A percentile compares a stretch with the other conserved stretches of the same genome.
Conservation (phyloP, 2,329 filamentous ascomycete species). For the Ophiocordyceps robertsii region DNA sequence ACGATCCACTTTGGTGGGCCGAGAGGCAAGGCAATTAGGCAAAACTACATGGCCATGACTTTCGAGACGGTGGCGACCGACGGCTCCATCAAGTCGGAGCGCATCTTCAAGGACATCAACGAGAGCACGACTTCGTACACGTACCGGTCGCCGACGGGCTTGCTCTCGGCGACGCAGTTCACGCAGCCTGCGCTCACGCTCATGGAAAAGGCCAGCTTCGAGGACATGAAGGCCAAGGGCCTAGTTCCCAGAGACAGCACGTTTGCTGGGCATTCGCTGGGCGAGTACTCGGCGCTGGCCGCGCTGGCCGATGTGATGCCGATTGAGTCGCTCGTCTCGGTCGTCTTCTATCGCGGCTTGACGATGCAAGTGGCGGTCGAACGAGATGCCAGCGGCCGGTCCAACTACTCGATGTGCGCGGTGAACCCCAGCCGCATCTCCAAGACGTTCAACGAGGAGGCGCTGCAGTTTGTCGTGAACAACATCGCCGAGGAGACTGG, state of each 20-base stretch:
- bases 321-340: conserved; percentile 95
- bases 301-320: conserved; percentile 97
- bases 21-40: conserved; percentile 89
- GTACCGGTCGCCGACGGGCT: conserved; percentile 85
- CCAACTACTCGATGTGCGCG: conserved; percentile 98
- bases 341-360: conserved; percentile 96
- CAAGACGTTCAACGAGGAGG: conserved; percentile 97
- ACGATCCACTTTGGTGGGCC: conserved; percentile 97
- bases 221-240: conserved; percentile 97
- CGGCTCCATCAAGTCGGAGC: conserved; percentile 91
- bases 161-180: conserved; percentile 95
- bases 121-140: conserved; percentile 93
- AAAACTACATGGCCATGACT: conserved; percentile 99
- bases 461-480: conserved; percentile 90
- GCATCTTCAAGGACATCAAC: conserved; percentile 96
- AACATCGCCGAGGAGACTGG: conserved; percentile 87
- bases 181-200: conserved; percentile 93
- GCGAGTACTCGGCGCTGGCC: conserved; percentile 94
- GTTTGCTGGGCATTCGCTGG: conserved; percentile 94
- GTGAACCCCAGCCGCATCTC: conserved; percentile 97
- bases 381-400: conserved; percentile 81
- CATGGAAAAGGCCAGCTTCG: conserved; percentile 99
- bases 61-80: conserved; percentile 95
- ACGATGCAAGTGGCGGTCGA: conserved; percentile 99
- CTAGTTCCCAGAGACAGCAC: conserved; percentile 92